These are phyloP conservation scores for Moniliophthora roreri DNA, from an alignment of 1,284 basidiomycete genomes.

Conservation along the genomic window DNA sequence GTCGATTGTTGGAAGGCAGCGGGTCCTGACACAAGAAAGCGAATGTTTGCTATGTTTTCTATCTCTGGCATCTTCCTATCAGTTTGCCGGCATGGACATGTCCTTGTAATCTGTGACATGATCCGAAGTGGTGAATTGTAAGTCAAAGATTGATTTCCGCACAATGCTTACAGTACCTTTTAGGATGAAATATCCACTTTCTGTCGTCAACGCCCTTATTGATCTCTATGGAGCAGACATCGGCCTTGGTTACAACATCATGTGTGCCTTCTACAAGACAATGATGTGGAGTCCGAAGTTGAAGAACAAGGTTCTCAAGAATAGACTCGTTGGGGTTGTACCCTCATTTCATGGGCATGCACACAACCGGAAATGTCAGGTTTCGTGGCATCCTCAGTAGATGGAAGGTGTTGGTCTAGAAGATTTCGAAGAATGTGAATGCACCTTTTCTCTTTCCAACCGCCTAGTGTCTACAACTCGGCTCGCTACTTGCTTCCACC, in stretches of 20 bases:
- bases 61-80: constrained; percentile 30
- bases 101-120: constrained; percentile 34
- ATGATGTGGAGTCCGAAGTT: background rate
- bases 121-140: constrained; percentile 34
- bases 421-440: constrained; percentile 32
- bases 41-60: background rate
- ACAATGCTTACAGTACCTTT: background rate
- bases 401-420: constrained; percentile 31
- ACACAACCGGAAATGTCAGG: constrained; percentile 33
- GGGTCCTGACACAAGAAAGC: constrained; percentile 22
- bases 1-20: constrained; percentile 33
- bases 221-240: background rate
- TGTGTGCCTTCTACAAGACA: constrained; percentile 1
- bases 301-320: constrained; percentile 22
- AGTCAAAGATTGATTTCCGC: constrained; percentile 10
- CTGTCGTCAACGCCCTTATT: background rate
- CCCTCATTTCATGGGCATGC: constrained; percentile 30
- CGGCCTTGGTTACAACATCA: constrained; percentile 6
- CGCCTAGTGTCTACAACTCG: constrained; percentile 22
- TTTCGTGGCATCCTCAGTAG: constrained; percentile 27
- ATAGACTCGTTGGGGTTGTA: constrained; percentile 20
- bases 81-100: constrained; percentile 31
- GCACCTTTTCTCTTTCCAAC: constrained; percentile 31
- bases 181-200: constrained; percentile 9
- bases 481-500: constrained; percentile 25